Evolutionary conservation across 1,284 basidiomycete species (phyloP).

Genomic region (Pholiota adiposa): DNA sequence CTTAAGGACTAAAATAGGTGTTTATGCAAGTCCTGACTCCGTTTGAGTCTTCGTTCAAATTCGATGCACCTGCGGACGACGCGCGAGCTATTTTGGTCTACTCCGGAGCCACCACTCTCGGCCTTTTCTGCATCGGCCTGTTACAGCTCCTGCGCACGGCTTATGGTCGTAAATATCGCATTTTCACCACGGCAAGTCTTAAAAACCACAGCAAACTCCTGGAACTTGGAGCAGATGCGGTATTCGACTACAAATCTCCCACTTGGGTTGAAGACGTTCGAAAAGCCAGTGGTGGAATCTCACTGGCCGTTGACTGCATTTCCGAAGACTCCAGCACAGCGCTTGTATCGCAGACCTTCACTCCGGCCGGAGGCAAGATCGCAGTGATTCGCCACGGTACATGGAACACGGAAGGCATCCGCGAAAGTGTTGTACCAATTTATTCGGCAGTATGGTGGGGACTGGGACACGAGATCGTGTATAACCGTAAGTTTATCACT

Average conservation of each 20-base stretch:
- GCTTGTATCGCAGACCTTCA: constrained; percentile 32
- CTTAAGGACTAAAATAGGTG: no score
- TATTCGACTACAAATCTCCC: constrained; percentile 35
- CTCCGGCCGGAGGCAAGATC: constrained; percentile 30
- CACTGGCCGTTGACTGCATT: constrained; percentile 37
- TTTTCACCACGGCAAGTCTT: constrained; percentile 35
- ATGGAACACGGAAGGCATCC: constrained; percentile 30
- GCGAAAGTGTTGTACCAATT: constrained; percentile 29
- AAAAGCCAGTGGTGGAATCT: constrained; percentile 31
- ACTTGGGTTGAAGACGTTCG: constrained; percentile 33
- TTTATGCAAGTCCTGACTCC: constrained; percentile 24
- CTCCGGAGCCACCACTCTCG: constrained; percentile 33
- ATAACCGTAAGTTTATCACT: constrained; percentile 10
- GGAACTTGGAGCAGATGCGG: constrained; percentile 30
- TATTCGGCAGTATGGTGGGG: constrained; percentile 38
- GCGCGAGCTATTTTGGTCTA: constrained; percentile 32
- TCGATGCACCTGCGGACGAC: constrained; percentile 18
- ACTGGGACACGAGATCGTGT: constrained; percentile 31
- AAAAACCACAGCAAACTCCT: constrained; percentile 32
- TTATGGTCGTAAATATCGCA: constrained; percentile 27
- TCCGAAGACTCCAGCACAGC: constrained; percentile 35
- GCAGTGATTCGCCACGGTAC: constrained; percentile 32
- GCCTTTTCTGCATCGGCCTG: constrained; percentile 33
- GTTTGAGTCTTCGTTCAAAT: constrained; percentile 27
- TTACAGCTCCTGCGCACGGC: constrained; percentile 27